These are phyloP conservation scores for Scheffersomyces ergatensis DNA, from an alignment of 805 yeast species.

Conservation along the genomic window DNA sequence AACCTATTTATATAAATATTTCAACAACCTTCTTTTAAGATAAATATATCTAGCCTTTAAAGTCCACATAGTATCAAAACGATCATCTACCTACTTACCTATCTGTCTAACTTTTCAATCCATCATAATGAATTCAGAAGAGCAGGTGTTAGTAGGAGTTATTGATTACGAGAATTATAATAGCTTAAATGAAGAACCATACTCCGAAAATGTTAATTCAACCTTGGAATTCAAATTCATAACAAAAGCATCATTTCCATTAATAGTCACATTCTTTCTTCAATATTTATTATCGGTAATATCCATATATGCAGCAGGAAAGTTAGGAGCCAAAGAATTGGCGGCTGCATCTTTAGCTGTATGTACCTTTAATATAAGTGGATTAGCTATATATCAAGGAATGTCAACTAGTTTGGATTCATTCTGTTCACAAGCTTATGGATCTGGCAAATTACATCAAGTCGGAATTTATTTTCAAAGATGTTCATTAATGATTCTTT, in stretches of 20 bases:
- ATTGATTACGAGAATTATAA: slow-evolving; percentile 17
- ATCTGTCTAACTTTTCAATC: too few relatives aligned
- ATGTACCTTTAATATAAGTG: slow-evolving; percentile 77
- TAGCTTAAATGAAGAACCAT: slow-evolving; percentile 8
- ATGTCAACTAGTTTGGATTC: slow-evolving; percentile 79
- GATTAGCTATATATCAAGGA: slow-evolving; percentile 74
- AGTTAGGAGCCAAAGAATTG: slow-evolving; percentile 69
- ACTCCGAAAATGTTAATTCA: background rate
- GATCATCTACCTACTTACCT: too few relatives aligned
- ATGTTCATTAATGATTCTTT: slow-evolving; percentile 58
- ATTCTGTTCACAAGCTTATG: slow-evolving; percentile 79
- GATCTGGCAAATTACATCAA: slow-evolving; percentile 62
- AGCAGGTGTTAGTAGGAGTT: slow-evolving; percentile 20
- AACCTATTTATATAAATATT: too few relatives aligned
- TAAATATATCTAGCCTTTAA: too few relatives aligned
- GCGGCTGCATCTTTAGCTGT: slow-evolving; percentile 81
- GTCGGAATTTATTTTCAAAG: slow-evolving; percentile 77
- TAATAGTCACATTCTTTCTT: slow-evolving; percentile 65
- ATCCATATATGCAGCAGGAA: slow-evolving; percentile 76
- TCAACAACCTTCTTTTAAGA: too few relatives aligned
- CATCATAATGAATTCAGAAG: slow-evolving; percentile 24
- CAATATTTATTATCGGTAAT: slow-evolving; percentile 72
- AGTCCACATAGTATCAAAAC: background rate
- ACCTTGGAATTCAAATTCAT: slow-evolving; percentile 14
- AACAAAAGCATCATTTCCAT: slow-evolving; percentile 50